Conservation (phyloP, 352 stramenopile species). For the Phytophthora hybrid region DNA sequence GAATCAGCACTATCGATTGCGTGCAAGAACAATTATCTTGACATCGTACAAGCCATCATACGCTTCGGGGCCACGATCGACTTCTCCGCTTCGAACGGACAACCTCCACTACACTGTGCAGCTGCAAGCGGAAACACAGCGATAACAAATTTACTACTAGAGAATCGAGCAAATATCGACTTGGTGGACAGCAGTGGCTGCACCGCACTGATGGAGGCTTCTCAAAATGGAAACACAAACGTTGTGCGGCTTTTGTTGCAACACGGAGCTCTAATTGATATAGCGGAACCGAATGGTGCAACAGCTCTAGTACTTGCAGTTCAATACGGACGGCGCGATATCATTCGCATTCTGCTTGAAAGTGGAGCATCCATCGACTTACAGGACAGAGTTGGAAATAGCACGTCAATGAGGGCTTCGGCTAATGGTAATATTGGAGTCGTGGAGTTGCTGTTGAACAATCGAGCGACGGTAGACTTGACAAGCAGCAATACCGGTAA, state of each 20-base stretch:
- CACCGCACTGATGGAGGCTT: constrained; percentile 5
- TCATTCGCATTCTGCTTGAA: background rate
- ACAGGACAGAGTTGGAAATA: background rate
- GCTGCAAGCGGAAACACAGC: too few species aligned
- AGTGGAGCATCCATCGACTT: background rate
- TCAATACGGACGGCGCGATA: background rate
- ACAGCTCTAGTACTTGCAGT: background rate
- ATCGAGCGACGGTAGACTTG: too few species aligned
- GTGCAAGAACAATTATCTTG: background rate
- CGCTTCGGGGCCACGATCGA: too few species aligned
- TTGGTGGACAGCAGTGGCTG: constrained; percentile 33
- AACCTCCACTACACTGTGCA: too few species aligned
- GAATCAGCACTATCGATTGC: background rate
- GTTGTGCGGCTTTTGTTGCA: background rate
- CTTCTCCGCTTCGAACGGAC: too few species aligned
- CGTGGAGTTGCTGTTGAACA: background rate
- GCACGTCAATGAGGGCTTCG: too few species aligned
- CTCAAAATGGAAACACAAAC: background rate
- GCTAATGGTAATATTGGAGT: background rate
- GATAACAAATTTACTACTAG: too few species aligned
- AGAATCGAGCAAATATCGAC: background rate
- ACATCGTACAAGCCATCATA: background rate
- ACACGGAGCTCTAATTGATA: background rate
- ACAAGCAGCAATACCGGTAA: too few species aligned
- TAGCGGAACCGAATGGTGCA: background rate